Base-by-base conservation (phyloP, 768 basidiomycete genomes). In the Russula emetica region DNA sequence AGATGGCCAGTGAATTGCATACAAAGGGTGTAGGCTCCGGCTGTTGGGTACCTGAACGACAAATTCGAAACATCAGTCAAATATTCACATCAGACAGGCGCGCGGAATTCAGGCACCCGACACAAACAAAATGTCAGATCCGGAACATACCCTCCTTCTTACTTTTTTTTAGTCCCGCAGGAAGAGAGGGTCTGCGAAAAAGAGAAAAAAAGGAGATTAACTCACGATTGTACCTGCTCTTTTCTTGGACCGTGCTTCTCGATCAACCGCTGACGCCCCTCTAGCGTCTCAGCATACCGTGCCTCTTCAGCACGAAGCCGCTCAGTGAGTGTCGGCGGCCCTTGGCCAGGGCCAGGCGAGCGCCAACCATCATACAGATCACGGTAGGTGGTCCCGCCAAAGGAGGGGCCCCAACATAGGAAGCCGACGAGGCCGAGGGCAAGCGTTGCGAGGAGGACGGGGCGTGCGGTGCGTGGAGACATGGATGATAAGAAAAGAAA, bases 221-320 rank as follows among this genome's bases (percentile, higher is more conserved):
- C 63, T 64, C 59, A 64, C 63, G 63, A 18, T 11, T 36, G 9
- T 5, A 64, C 18, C 2, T 60, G 5, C 18, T 55, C 63, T 14
- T 60, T 61, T 22, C 14, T 49, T 8, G 63, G 63, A 8, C 63
- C 63, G 26, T 40, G 34, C 47, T 61, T 60, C 26, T 42, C 18
- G 30, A 64, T 51, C 6, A 64, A 16, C 28, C 24, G 32, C 24
- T 64, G 20, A 1, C 63, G 53, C 5, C 22, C 59, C 13, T 8
- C 22, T 4, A 64, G 22, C 1, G 49, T 53, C 40, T 20, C 40
- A 0, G 30, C 30, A 26, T 64, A 64, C 8, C 59, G 63, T 7
- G 20, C 5, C 28, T 64, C 63, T 24, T 64, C 63, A 0, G 6
- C 30, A 6, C 36, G 53, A 14, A 64, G 18, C 3, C 59, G 59